Conservation (phyloP, 2,329 filamentous ascomycete species). For the Botrytis elliptica region DNA sequence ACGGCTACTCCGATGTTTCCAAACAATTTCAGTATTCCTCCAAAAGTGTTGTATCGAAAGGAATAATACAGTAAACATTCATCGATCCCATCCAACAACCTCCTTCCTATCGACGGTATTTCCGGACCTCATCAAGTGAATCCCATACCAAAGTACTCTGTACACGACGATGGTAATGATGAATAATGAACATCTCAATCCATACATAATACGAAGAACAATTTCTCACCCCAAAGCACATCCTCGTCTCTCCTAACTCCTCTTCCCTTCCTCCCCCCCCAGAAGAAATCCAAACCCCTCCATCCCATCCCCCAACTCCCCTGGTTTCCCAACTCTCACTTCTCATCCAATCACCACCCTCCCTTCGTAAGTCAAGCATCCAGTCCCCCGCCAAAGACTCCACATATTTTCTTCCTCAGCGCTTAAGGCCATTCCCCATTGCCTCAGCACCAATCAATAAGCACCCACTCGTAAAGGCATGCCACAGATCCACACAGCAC, state of each 20-base stretch:
- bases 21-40: background rate
- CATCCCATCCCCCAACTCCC: background rate
- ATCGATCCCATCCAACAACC: background rate
- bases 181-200: background rate
- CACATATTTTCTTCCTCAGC: slow-evolving; percentile 3
- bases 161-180: background rate
- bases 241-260: background rate
- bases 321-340: background rate
- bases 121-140: background rate
- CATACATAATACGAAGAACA: background rate
- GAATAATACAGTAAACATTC: background rate
- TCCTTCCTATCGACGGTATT: background rate
- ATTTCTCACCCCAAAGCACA: background rate
- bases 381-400: slow-evolving; percentile 4
- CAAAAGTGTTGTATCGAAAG: background rate
- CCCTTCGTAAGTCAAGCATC: background rate
- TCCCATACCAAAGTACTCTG: background rate
- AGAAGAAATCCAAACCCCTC: background rate
- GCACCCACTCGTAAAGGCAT: background rate
- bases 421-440: slow-evolving; percentile 9
- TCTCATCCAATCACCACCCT: background rate
- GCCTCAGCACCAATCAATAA: background rate
- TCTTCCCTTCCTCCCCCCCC: no score
- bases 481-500: background rate
- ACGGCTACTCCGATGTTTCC: background rate